Evolutionary conservation across 2,329 filamentous ascomycete species (phyloP), one percentile per base, ranked within the genome.

Genomic region (Hypoxylon sp.): DNA sequence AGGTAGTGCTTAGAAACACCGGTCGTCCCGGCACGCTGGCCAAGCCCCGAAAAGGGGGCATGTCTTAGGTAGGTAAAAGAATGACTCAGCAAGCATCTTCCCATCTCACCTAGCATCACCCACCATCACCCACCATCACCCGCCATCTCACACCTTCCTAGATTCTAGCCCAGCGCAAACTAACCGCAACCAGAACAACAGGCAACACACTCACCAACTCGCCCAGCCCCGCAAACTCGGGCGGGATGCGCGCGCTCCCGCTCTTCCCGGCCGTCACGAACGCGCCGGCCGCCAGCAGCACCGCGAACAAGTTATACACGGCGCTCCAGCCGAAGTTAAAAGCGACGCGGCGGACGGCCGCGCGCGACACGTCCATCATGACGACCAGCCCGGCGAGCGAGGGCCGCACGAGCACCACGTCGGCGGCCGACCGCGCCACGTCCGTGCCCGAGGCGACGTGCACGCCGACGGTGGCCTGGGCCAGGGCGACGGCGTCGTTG

Each of bases 171-270:
- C 78, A 85, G 44, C 75, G 76, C 71, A 87, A 70, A 59, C 79
- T 76, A 68, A 86, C 77, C 0, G 87, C 88, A 44, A 84, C 83
- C 5, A 80, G 72, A 68, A 92, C 83, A 2, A 93, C 89, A 0
- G 91, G 91, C 72, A 91, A 59, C 0, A 94, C 88, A 70, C 91
- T 93, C 0, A 92, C 89, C 30, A 93, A 73, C 78, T 93, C 91
- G 0, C 91, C 91, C 7, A 93, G 64, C 1, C 73, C 73, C 0
- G 73, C 73, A 24, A 82, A 90, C 59, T 80, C 75, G 0, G 87
- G 87, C 8, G 74, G 72, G 70, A 89, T 87, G 2, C 72, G 61
- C 44, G 59, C 65, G 8, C 59, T 50, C 6, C 39, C 24, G 43
- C 82, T 50, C 5, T 39, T 24, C 43, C 82, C 78, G 0, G 80